Evolutionary conservation across 78 protist genomes (phyloP).

Genomic region (Pelomyxa schiedti): DNA sequence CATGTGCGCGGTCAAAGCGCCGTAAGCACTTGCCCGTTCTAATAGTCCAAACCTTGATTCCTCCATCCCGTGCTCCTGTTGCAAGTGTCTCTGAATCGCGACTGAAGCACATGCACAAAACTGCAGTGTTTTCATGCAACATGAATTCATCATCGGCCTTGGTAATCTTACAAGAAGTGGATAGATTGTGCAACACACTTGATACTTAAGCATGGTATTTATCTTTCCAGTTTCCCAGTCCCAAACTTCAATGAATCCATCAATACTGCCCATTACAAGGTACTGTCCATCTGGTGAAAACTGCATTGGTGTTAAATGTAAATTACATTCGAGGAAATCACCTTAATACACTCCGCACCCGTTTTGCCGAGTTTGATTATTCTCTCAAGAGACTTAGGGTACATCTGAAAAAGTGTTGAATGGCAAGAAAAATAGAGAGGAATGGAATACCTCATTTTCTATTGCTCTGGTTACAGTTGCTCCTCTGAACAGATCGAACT

Average conservation of each 20-base stretch:
- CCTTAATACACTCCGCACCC: too few relatives aligned
- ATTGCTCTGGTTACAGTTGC: background rate
- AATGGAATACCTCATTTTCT: too few relatives aligned
- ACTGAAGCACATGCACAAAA: background rate
- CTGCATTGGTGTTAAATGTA: too few relatives aligned
- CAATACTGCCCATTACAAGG: conserved; percentile 39
- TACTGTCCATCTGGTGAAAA: conserved; percentile 63
- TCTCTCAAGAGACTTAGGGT: background rate
- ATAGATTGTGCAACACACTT: background rate
- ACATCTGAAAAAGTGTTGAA: too few relatives aligned
- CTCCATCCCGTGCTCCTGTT: background rate
- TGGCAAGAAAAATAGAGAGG: too few relatives aligned
- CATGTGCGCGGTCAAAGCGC: background rate
- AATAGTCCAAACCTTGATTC: background rate
- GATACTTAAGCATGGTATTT: background rate
- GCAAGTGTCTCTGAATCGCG: background rate
- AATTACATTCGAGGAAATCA: too few relatives aligned
- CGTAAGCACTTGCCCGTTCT: background rate
- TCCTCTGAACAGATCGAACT: conserved; percentile 26
- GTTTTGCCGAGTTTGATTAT: conserved; percentile 1
- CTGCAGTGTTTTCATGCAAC: background rate
- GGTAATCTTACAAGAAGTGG: background rate
- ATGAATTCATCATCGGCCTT: background rate
- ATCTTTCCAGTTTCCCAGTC: background rate
- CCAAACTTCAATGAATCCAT: conserved; percentile 58